Percentiles rank a stretch among this genome's conserved stretches.
phyloP scores from a whole-genome alignment of 2,329 filamentous ascomycete genomes.

The Pezicula neosporulosa region DNA sequence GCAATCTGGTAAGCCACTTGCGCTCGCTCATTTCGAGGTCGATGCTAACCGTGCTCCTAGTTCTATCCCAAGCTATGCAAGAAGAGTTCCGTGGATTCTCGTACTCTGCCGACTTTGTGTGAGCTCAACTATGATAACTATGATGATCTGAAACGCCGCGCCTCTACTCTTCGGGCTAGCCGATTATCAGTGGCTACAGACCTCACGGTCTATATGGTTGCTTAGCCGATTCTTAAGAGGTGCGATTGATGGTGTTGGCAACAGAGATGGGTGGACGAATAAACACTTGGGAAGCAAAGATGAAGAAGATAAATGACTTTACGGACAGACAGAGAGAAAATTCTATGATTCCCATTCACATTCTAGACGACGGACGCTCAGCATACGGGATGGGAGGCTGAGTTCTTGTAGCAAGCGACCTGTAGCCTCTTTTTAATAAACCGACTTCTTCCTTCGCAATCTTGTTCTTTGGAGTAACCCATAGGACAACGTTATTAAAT shows the following conservation, averaged over 20 bases:
- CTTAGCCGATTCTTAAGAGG: background rate
- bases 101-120: constrained; percentile 49
- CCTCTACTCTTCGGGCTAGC: no score
- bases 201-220: background rate
- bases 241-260: background rate
- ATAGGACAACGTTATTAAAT: no score
- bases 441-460: background rate
- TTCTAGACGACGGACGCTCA: background rate
- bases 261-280: background rate
- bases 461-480: background rate
- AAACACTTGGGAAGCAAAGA: background rate
- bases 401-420: background rate
- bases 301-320: background rate
- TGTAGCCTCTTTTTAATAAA: background rate
- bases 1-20: constrained; percentile 76
- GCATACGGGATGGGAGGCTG: background rate
- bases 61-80: constrained; percentile 97
- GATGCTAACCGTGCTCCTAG: constrained; percentile 41
- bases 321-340: background rate
- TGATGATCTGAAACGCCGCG: background rate
- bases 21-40: constrained; percentile 2
- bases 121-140: constrained; percentile 9
- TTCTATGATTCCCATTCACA: background rate
- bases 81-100: constrained; percentile 99
- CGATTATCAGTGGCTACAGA: no score